These are phyloP conservation scores for Suhomyces guaymorum DNA, from an alignment of 1,139 yeast genomes.

Conservation along the genomic window DNA sequence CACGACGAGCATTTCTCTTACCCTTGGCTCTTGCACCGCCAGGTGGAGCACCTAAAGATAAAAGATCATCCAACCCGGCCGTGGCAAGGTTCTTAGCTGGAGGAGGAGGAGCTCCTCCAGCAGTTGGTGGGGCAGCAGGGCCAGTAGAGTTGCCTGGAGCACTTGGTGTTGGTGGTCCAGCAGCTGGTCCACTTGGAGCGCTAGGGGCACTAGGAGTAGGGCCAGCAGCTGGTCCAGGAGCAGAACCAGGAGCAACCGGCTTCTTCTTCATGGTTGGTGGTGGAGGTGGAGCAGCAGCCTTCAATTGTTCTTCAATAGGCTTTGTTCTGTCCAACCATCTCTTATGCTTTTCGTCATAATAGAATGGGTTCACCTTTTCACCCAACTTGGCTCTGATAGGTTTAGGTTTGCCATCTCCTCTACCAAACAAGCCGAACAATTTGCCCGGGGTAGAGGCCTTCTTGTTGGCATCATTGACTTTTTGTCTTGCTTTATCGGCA, in stretches of 20 bases:
- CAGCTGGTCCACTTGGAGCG: too few species aligned
- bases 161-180: constrained; percentile 21
- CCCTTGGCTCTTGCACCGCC: constrained; percentile 50
- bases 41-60: constrained; percentile 47
- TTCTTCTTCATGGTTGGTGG: constrained; percentile 58
- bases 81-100: constrained; percentile 33
- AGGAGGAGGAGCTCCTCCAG: constrained; percentile 16
- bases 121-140: constrained; percentile 15
- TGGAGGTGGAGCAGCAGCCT: constrained; percentile 66
- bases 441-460: constrained; percentile 21
- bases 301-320: constrained; percentile 69
- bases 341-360: constrained; percentile 79
- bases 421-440: constrained; percentile 54
- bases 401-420: constrained; percentile 63
- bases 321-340: constrained; percentile 82
- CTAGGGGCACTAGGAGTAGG: constrained; percentile 38
- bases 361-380: constrained; percentile 54
- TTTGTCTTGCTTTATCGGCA: constrained; percentile 18
- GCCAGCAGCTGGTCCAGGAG: too few species aligned
- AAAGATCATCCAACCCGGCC: constrained; percentile 69
- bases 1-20: constrained; percentile 68
- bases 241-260: constrained; percentile 6
- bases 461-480: constrained; percentile 17
- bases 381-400: constrained; percentile 87
- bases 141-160: constrained; percentile 11